phyloP scores from a whole-genome alignment of 495 filamentous ascomycete species.

The Aspergillus diversus region DNA sequence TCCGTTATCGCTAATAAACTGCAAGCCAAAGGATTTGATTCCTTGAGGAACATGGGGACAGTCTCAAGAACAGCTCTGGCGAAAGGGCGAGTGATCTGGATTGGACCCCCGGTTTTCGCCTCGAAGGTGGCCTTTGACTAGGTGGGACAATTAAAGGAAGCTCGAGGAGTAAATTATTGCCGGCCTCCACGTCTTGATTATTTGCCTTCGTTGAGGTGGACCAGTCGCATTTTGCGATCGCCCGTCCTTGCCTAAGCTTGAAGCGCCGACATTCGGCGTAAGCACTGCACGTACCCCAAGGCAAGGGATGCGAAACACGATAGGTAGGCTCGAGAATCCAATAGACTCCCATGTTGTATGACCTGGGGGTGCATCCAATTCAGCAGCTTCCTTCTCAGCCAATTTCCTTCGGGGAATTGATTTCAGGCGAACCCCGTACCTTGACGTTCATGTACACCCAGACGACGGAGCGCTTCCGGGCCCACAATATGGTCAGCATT shows the following conservation, averaged over 20 bases:
- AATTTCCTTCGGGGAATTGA: constrained; percentile 3
- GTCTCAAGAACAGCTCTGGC: not conserved
- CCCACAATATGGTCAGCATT: no score
- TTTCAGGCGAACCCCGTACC: not conserved
- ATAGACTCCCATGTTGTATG: constrained; percentile 17
- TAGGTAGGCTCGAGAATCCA: constrained; percentile 5
- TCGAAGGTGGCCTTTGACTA: not conserved
- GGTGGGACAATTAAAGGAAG: not conserved
- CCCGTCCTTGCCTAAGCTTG: constrained; percentile 4
- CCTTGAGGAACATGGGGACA: not conserved
- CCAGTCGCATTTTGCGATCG: not conserved
- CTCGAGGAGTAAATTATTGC: not conserved
- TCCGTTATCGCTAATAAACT: no score
- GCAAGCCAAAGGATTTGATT: no score
- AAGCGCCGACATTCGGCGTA: constrained; percentile 8
- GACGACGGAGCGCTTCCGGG: no score
- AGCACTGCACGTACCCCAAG: constrained; percentile 14
- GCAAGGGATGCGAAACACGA: constrained; percentile 25
- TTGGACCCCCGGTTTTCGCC: not conserved
- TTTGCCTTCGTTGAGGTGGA: not conserved
- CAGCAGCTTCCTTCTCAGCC: not conserved
- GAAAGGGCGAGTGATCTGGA: not conserved
- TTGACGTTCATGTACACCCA: no score
- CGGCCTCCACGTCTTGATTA: not conserved
- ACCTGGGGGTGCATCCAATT: not conserved